phyloP scores from a whole-genome alignment of 139 green algal genomes.

The Chlorella sorokiniana region DNA sequence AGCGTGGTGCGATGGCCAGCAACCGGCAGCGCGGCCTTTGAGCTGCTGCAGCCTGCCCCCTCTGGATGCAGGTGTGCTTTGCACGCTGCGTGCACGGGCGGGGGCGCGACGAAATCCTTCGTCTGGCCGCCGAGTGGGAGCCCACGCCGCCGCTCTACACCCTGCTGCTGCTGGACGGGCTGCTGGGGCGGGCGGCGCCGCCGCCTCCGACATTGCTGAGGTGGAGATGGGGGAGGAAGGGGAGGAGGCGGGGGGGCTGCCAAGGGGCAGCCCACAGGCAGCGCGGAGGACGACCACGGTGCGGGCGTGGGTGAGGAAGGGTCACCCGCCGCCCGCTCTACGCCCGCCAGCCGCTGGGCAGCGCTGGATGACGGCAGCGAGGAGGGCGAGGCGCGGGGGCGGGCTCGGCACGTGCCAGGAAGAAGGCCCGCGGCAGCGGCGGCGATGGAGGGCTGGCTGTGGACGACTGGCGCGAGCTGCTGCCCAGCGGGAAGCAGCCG shows the following conservation, averaged over 20 bases:
- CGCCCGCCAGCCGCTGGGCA: conserved; percentile 21
- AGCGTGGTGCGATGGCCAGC: too few relatives aligned
- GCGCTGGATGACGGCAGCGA: not conserved
- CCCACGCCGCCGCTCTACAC: conserved; percentile 48
- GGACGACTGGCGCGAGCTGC: conserved; percentile 31
- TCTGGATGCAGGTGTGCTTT: conserved; percentile 37
- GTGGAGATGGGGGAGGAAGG: conserved; percentile 60
- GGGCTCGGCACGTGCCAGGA: not conserved
- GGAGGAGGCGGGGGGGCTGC: not conserved
- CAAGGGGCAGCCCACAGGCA: not conserved
- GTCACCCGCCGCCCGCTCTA: not conserved
- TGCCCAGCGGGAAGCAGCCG: conserved; percentile 7
- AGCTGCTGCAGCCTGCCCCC: too few relatives aligned
- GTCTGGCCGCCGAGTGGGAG: conserved; percentile 43
- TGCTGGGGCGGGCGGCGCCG: conserved; percentile 9
- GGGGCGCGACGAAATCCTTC: conserved; percentile 44
- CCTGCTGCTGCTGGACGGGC: conserved; percentile 3
- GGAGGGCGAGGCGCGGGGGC: not conserved
- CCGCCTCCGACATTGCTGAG: conserved; percentile 43
- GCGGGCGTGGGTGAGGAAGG: not conserved
- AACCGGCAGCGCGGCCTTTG: not conserved
- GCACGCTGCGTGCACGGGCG: conserved; percentile 57
- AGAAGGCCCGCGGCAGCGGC: not conserved
- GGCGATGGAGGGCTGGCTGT: not conserved
- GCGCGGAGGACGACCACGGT: not conserved